Conservation (phyloP, 1,284 basidiomycete species). For the Leccinum fallax region DNA sequence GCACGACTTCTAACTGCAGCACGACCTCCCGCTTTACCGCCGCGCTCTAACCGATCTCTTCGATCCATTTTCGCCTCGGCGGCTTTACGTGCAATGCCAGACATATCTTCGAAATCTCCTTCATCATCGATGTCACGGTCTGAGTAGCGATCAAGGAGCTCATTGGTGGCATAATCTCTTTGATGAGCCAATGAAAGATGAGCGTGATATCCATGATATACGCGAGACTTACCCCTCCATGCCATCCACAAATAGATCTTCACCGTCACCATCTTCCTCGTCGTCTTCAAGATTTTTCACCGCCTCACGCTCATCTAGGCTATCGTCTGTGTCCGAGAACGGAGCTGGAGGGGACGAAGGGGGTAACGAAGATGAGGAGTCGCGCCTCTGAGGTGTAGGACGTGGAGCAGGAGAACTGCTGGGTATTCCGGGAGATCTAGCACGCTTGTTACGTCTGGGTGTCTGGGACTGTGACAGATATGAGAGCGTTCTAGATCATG, state of each 20-base stretch:
- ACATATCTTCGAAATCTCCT: conserved; percentile 72
- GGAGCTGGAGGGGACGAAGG: conserved; percentile 82
- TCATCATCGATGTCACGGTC: conserved; percentile 88
- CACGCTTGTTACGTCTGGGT: conserved; percentile 59
- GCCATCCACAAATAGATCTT: conserved; percentile 90
- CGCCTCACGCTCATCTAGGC: conserved; percentile 73
- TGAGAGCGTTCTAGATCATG: not conserved
- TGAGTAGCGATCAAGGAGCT: conserved; percentile 86
- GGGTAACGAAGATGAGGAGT: conserved; percentile 71
- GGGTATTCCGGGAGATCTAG: conserved; percentile 59
- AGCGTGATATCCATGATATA: not conserved
- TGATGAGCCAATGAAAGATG: conserved; percentile 10
- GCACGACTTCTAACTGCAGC: conserved; percentile 78
- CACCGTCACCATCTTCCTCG: conserved; percentile 82
- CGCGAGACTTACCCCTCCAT: conserved; percentile 65
- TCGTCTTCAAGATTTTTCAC: conserved; percentile 71
- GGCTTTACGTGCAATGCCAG: conserved; percentile 73
- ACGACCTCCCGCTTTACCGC: conserved; percentile 64
- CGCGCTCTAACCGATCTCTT: conserved; percentile 79
- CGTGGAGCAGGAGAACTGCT: conserved; percentile 53
- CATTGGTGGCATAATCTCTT: conserved; percentile 89
- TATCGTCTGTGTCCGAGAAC: conserved; percentile 88
- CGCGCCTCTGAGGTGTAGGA: conserved; percentile 51
- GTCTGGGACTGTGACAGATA: conserved; percentile 36
- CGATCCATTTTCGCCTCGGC: conserved; percentile 90